Base-by-base conservation (phyloP, 179 eudicot genomes). In the Kewa caespitosa region DNA sequence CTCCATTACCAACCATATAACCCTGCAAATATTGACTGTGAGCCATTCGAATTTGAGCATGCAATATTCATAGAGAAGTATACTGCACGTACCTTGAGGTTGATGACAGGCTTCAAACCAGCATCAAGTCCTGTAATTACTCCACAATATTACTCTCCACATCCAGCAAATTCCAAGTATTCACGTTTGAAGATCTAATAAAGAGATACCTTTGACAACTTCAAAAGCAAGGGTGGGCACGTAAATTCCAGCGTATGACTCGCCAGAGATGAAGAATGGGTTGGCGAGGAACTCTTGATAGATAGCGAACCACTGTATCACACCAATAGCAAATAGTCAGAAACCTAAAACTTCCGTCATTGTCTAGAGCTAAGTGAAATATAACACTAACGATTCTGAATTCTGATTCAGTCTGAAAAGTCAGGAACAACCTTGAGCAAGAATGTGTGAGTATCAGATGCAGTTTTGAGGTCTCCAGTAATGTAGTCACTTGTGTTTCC, bases 1-100 rank as follows among this genome's bases (percentile, higher is more conserved):
- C 97, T 69, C 98, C 99, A 81, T 95, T 95, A 50, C 98, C 99
- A 32, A 95, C 97, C 91, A 93, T 85, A 82, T 95, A 95, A 71
- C 99, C 99, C 99, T 95, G 91, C 22, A 30, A 48, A 41, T 61
- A 25, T 67, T 57, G 10, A 63, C 36, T 20, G 22, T 23, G 33
- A 46, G 59, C 31, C 13, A 41, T 33, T 39, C 34, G 30, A 22
- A 31, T 54, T 8, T 33, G n/a, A 38, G 30, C 5, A 42, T 38
- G 8, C 7, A n/a, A 25, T 41, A 38, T 52, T 52, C 25, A 41
- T 14, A 38, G 50, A 55, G 0, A 39, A 2, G 37, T 42, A 1
- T 15, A 15, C 13, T 65, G 38, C 46, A 52, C 52, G 22, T 86
- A 91, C 99, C 96, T 95, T 90, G 38, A 95, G 74, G 73, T 95